phyloP scores from a whole-genome alignment of 805 yeast genomes.

The Candida succiphila region DNA sequence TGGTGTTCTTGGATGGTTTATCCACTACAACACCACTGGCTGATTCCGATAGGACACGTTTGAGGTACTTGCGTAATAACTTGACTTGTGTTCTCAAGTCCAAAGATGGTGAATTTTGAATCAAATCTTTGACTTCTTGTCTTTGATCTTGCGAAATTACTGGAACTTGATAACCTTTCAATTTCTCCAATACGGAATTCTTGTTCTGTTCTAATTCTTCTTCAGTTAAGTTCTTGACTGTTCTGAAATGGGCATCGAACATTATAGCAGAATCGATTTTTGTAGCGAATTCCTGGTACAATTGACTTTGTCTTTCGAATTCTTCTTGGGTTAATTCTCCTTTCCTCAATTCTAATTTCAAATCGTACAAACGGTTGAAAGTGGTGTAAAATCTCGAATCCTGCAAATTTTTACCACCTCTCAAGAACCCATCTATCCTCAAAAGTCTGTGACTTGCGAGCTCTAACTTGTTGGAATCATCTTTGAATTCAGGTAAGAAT shows the following conservation, averaged over 20 bases:
- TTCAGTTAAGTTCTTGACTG: conserved; percentile 28
- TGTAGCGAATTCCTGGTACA: conserved; percentile 28
- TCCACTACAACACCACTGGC: conserved; percentile 20
- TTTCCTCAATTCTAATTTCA: conserved; percentile 28
- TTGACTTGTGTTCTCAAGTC: conserved; percentile 22
- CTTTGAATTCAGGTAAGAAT: conserved; percentile 7
- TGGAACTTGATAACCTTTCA: conserved; percentile 11
- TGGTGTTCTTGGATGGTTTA: conserved; percentile 35
- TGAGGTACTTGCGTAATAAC: conserved; percentile 41
- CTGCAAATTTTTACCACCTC: conserved; percentile 44
- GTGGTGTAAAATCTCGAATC: conserved; percentile 57
- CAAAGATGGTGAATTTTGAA: conserved; percentile 29
- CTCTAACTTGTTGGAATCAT: conserved; percentile 21
- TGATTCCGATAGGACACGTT: conserved; percentile 44
- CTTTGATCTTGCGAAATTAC: conserved; percentile 19
- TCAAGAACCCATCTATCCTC: conserved; percentile 40
- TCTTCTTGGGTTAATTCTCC: conserved; percentile 25
- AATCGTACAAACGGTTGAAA: conserved; percentile 34
- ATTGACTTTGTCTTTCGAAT: conserved; percentile 9
- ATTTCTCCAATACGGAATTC: conserved; percentile 7
- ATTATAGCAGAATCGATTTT: conserved; percentile 34
- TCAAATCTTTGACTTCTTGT: conserved; percentile 27
- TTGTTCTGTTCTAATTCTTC: conserved; percentile 22
- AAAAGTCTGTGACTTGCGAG: conserved; percentile 44
- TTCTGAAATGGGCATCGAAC: conserved; percentile 33